A percentile compares a stretch with the other conserved stretches of the same genome.
phyloP scores from a whole-genome alignment of 208 protist species.

The Tetramitus jugosus region DNA sequence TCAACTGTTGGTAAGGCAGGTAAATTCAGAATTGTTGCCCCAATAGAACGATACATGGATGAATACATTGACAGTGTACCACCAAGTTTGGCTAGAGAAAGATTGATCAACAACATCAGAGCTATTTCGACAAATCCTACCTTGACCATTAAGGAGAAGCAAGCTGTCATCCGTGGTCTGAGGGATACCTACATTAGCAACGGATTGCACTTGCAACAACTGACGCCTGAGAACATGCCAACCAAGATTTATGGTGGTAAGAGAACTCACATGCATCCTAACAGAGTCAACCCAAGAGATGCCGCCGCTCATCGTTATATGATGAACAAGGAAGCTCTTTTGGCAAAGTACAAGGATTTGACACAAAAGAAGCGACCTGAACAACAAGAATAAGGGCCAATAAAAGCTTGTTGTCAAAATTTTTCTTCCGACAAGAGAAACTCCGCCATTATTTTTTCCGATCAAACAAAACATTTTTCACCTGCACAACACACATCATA shows the following conservation, averaged over 20 bases:
- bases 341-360: too few relatives aligned
- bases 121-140: not conserved
- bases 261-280: not conserved
- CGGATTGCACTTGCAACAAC: not conserved
- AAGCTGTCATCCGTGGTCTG: not conserved
- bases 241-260: not conserved
- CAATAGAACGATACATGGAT: slow-evolving; percentile 11
- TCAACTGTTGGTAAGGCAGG: slow-evolving; percentile 1
- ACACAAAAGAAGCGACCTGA: too few relatives aligned
- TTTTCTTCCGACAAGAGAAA: too few relatives aligned
- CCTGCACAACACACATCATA: too few relatives aligned
- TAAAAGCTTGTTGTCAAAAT: too few relatives aligned
- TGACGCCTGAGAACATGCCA: not conserved
- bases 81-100: not conserved
- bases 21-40: not conserved
- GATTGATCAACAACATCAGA: not conserved
- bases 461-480: too few relatives aligned
- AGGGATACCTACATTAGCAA: too few relatives aligned
- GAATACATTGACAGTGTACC: not conserved
- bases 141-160: not conserved
- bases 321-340: too few relatives aligned
- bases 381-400: too few relatives aligned
- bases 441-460: too few relatives aligned
- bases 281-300: slow-evolving; percentile 3
- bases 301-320: too few relatives aligned